phyloP scores from a whole-genome alignment of 495 filamentous ascomycete species.

The Hypoxylon rickii region DNA sequence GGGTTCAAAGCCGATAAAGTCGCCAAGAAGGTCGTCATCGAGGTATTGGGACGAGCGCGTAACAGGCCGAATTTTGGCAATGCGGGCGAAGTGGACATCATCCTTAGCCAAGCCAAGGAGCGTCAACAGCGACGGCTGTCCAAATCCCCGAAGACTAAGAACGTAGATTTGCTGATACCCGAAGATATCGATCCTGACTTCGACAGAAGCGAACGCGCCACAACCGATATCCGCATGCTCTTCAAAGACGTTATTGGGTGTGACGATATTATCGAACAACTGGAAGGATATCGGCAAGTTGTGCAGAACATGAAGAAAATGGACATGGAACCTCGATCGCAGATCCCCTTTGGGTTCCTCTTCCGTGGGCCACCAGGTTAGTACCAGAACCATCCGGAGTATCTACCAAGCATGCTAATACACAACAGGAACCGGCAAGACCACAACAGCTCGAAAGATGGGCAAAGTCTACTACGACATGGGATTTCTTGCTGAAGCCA shows the following conservation, averaged over 20 bases:
- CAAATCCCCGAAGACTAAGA: constrained; percentile 11
- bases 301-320: constrained; percentile 59
- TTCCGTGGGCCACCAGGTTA: constrained; percentile 49
- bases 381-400: not conserved
- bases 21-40: constrained; percentile 52
- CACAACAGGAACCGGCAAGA: constrained; percentile 69
- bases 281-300: constrained; percentile 64
- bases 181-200: constrained; percentile 72
- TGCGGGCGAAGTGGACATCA: constrained; percentile 66
- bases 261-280: constrained; percentile 61
- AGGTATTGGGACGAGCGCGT: constrained; percentile 55
- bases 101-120: constrained; percentile 64
- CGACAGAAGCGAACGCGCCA: constrained; percentile 55
- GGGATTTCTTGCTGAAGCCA: constrained; percentile 59
- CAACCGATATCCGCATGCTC: constrained; percentile 57
- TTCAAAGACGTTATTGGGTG: constrained; percentile 72
- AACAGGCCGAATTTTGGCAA: constrained; percentile 66
- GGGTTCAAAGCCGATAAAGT: constrained; percentile 49
- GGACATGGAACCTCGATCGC: constrained; percentile 60
- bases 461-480: constrained; percentile 75
- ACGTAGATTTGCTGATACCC: constrained; percentile 53
- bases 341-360: constrained; percentile 49
- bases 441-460: constrained; percentile 71
- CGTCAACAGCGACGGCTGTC: constrained; percentile 59
- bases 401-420: constrained; percentile 30